Percentiles rank a stretch among this genome's conserved stretches.
These are phyloP conservation scores for Candida yuanshanica DNA, from an alignment of 805 yeast species.

Conservation along the genomic window DNA sequence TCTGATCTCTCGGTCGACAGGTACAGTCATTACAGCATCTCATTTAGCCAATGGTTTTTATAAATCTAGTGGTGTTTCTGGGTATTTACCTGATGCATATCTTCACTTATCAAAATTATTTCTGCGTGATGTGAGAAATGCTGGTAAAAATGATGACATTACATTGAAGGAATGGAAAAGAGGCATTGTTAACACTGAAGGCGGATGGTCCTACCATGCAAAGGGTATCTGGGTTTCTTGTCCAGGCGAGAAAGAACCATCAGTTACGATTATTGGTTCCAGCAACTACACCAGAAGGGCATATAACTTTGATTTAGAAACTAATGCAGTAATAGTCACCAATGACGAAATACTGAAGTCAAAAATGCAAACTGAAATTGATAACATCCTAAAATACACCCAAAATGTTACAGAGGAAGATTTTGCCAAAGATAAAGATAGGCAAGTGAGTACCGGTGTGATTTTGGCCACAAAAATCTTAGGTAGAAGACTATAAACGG, in stretches of 20 bases:
- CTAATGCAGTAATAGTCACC: slow-evolving; percentile 78
- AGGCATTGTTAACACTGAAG: slow-evolving; percentile 73
- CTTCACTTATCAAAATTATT: slow-evolving; percentile 68
- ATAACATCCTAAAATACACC: slow-evolving; percentile 51
- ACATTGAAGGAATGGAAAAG: slow-evolving; percentile 76
- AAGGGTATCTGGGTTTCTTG: slow-evolving; percentile 84
- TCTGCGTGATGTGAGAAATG: slow-evolving; percentile 41
- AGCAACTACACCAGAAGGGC: slow-evolving; percentile 92
- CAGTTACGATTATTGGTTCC: slow-evolving; percentile 81
- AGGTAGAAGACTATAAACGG: slow-evolving; percentile 50
- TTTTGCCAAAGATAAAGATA: slow-evolving; percentile 49
- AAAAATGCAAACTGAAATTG: slow-evolving; percentile 57
- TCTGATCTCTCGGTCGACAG: slow-evolving; percentile 51
- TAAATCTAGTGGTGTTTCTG: slow-evolving; percentile 74
- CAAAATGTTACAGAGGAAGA: slow-evolving; percentile 50
- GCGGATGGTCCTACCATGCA: slow-evolving; percentile 98
- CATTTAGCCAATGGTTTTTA: slow-evolving; percentile 94
- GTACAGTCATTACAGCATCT: slow-evolving; percentile 82
- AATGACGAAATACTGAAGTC: slow-evolving; percentile 52
- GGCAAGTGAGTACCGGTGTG: slow-evolving; percentile 59
- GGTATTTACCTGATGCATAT: slow-evolving; percentile 82
- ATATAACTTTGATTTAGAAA: slow-evolving; percentile 80
- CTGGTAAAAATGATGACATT: slow-evolving; percentile 41
- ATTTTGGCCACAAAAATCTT: slow-evolving; percentile 59
- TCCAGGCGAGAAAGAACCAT: slow-evolving; percentile 54